Base-by-base conservation (phyloP, 164 flowering plant genomes). In the Nymphaea thermarum region DNA sequence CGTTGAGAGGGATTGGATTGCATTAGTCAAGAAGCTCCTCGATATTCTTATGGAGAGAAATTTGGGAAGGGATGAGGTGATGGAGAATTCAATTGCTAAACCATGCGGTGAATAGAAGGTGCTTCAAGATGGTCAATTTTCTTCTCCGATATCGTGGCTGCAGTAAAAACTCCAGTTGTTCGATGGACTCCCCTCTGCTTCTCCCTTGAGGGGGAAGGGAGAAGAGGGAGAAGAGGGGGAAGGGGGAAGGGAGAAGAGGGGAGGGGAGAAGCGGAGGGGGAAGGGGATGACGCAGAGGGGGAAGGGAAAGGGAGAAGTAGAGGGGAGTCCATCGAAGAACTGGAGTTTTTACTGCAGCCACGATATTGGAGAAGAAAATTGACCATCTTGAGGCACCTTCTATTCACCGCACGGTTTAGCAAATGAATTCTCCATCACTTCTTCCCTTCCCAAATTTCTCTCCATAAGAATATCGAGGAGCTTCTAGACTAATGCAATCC, bases 341-440 rank as follows among this genome's bases (percentile, higher is more conserved):
- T 47, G 6, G 53, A 47, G 53, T 67, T 79, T 66, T n/a, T n/a
- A n/a, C 71, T 62, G 57, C 15, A 66, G 1, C 85, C 55, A 62
- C 73, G 80, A 75, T 92, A 92, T 63, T 83, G 74, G 59, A 87
- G 70, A 43, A 93, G 91, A 77, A 90, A 71, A 70, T 88, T 82
- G 55, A 84, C 85, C 96, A 90, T 84, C 47, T 75, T 80, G 70
- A 74, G 79, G 73, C 81, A 83, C 74, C 80, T 87, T 76, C 85
- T 86, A 72, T 85, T 90, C 59, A 88, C 95, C 44, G 98, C 93
- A 75, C 93, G 72, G 74, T 82, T 83, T 74, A 93, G 74, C n/a
- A 87, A 86, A 68, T 88, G 87, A 66, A 82, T 74, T 71, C 65
- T 17, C 74, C 0, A 79, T 77, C 51, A 77, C 62, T 12, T 74